These are phyloP conservation scores for Phellopilus nigrolimitatus DNA, from an alignment of 1,284 basidiomycete species.

Conservation along the genomic window DNA sequence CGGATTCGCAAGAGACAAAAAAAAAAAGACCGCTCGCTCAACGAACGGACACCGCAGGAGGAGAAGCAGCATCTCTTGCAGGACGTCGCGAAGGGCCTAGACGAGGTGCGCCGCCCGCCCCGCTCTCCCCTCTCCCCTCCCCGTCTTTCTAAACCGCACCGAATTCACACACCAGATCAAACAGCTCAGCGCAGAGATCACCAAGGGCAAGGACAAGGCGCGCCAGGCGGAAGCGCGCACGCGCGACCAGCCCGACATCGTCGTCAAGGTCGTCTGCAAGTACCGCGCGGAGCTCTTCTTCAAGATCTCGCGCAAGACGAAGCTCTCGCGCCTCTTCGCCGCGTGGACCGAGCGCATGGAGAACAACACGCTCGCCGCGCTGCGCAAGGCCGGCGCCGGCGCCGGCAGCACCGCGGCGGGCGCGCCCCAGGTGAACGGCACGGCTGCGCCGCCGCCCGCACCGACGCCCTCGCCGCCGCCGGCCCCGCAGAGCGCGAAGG, in stretches of 20 bases:
- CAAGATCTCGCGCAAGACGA: conserved; percentile 83
- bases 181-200: conserved; percentile 73
- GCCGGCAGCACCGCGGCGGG: conserved; percentile 22
- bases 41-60: conserved; percentile 46
- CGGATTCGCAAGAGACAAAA: conserved; percentile 17
- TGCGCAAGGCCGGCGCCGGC: conserved; percentile 26
- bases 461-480: background rate
- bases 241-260: conserved; percentile 75
- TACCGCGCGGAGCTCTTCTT: conserved; percentile 85
- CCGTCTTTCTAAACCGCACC: conserved; percentile 3
- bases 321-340: conserved; percentile 70
- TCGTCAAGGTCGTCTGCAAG: conserved; percentile 78
- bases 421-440: conserved; percentile 24
- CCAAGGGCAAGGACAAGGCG: conserved; percentile 68
- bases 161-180: conserved; percentile 43
- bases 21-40: background rate
- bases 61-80: conserved; percentile 73
- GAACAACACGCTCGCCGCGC: conserved; percentile 23
- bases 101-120: conserved; percentile 49
- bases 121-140: conserved; percentile 8
- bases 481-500: conserved; percentile 21
- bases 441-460: conserved; percentile 28
- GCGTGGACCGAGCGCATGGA: conserved; percentile 88
- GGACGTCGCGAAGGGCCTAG: conserved; percentile 76
- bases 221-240: conserved; percentile 71